Evolutionary conservation across 192 early-diverging fungal genomes (phyloP), one percentile per base, ranked within the genome.

Genomic region (Entomortierella parvispora): DNA sequence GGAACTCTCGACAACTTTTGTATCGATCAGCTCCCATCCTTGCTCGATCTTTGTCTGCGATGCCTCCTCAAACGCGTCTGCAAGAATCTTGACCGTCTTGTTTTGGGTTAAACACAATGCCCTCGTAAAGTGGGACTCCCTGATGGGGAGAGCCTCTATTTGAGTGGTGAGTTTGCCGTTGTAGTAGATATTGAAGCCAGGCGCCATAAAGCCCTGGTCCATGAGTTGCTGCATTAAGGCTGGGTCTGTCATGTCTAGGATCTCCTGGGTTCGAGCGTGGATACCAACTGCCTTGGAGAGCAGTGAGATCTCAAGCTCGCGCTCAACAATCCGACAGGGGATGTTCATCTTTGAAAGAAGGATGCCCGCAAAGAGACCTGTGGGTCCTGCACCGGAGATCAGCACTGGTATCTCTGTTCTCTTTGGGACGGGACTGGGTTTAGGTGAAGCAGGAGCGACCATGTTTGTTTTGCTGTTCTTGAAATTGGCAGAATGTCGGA

Each of bases 371-470:
- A 44, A 64, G 31, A 62, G 49, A 22, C 68, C 68, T 14, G 64
- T 60, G 7, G 52, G 68, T 6, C 68, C 52, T 31, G 20, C 68
- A 14, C 68, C 68, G 1, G 59, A 28, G 59, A 70, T 70, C 0
- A 70, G 45, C 6, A 70, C 25, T 33, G 60, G 42, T 18, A 28
- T 55, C 20, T 40, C 37, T 40, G 37, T 40, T 40, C 7, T 40
- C 5, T 9, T 40, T 40, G 37, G 37, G 37, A 40, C 12, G 37
- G 5, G 5, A 40, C 12, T 40, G 37, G 5, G 5, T 12, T 5
- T 40, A 12, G 37, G 37, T 5, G 37, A 40, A 40, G 37, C 12
- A 40, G 37, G 12, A 12, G 37, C 37, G 12, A 40, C 7, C 37
- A 40, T 40, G n/a, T n/a, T n/a, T n/a, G n/a, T n/a, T n/a, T n/a